These are phyloP conservation scores for Naganishia kalamii DNA, from an alignment of 768 basidiomycete genomes.

Conservation along the genomic window DNA sequence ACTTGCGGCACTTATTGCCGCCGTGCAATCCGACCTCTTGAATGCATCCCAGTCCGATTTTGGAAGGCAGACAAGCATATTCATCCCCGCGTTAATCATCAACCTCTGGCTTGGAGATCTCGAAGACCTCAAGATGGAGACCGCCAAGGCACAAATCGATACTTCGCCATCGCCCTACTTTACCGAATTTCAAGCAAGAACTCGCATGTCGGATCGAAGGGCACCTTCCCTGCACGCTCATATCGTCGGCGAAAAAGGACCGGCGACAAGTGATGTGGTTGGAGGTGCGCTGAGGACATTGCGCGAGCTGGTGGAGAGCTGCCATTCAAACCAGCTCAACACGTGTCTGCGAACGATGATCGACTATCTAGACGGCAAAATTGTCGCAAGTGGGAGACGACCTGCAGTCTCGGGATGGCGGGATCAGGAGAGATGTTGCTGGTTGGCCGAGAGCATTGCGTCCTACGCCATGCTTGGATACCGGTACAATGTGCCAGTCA, in stretches of 20 bases:
- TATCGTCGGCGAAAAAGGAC: slow-evolving; percentile 79
- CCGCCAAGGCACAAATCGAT: slow-evolving; percentile 60
- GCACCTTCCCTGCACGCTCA: slow-evolving; percentile 86
- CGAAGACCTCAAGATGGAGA: slow-evolving; percentile 59
- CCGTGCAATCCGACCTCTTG: slow-evolving; percentile 74
- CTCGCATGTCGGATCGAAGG: slow-evolving; percentile 70
- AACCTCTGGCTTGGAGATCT: slow-evolving; percentile 63
- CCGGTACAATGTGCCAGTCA: slow-evolving; percentile 79
- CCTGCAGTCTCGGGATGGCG: slow-evolving; percentile 53
- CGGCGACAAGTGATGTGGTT: slow-evolving; percentile 65
- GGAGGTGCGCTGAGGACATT: slow-evolving; percentile 66
- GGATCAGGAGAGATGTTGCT: slow-evolving; percentile 65
- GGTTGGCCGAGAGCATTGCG: slow-evolving; percentile 69
- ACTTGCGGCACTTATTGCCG: slow-evolving; percentile 71
- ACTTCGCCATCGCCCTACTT: slow-evolving; percentile 66
- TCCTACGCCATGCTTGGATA: slow-evolving; percentile 91
- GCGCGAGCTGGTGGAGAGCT: slow-evolving; percentile 65
- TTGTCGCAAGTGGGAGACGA: slow-evolving; percentile 27
- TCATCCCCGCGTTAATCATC: slow-evolving; percentile 65
- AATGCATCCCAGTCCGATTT: slow-evolving; percentile 69
- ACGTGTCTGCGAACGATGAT: slow-evolving; percentile 67
- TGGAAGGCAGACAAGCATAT: slow-evolving; percentile 60
- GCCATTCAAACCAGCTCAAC: slow-evolving; percentile 68
- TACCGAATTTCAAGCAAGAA: slow-evolving; percentile 67
- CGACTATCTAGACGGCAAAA: slow-evolving; percentile 55